Base-by-base conservation (phyloP, 352 stramenopile species). In the Phytophthora pisi region DNA sequence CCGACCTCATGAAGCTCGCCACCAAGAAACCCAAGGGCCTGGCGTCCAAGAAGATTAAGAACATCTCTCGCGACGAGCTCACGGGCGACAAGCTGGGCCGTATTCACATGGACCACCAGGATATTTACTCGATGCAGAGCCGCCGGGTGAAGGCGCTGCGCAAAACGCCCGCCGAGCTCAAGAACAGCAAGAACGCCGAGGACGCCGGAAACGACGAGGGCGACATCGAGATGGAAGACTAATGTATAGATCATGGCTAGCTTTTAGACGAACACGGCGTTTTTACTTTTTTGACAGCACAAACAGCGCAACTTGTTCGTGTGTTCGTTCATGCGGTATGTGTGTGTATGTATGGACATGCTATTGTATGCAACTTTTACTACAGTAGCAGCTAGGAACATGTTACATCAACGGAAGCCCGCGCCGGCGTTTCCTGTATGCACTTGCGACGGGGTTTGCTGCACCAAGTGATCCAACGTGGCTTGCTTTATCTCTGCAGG, bases 51-150 rank as follows among this genome's bases (percentile, higher is more conserved):
- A 99, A 99, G 89, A 91, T 98, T 75, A 99, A 99, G 89, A 98
- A 98, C 75, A 98, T 99, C 72, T 96, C 97, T 74, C 81, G 82
- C 75, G 97, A 98, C 64, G 98, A 99, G 73, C 80, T 98, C 51
- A 98, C 98, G 77, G 97, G 97, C 69, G 97, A 99, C 82, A 99
- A 98, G 72, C 79, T 99, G 63, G 98, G 97, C 65, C 92, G 96
- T 66, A 92, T 99, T 81, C 98, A 99, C 86, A 84, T 99, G 60
- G 96, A 98, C 46, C 95, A 92, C 72, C 97, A 99, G 82, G 93
- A 99, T 82, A 89, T 99, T 67, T 97, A 98, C 74, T 96, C 91
- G 66, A 98, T 98, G 89, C 85, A 98, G 71, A 96, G 94, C 64
- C 89, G 95, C 57, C 98, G 97, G 70, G 87, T 96, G 65, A 99